Evolutionary conservation across 768 basidiomycete species (phyloP), one percentile per base, ranked within the genome.

Genomic region (Lactarius tabidus): DNA sequence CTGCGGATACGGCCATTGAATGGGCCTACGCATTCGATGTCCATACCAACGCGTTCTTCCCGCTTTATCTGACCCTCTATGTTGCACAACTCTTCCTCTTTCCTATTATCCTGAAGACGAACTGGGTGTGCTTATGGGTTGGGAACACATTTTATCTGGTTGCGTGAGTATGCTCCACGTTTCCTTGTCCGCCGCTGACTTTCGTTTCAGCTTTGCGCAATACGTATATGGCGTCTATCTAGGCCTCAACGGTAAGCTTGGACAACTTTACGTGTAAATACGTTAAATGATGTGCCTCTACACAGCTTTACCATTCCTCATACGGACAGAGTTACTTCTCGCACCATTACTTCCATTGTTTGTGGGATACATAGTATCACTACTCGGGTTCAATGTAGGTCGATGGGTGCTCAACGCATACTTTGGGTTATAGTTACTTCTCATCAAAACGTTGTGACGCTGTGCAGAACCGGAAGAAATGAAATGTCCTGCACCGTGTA

Each of bases 1-100:
- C 83, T 0, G 81, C 84, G n/a, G 86, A 90, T 69, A 85, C 89
- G 52, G 77, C 77, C 23, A 89, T 94, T 35, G 92, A 94, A 80
- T 95, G 89, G 91, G 91, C 89, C 5, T 98, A 97, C 75, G 93
- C 92, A 15, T 96, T 98, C 72, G 96, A 98, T 75, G 90, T 98
- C 18, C 95, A 97, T 76, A 95, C 90, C 65, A 98, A 98, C 72
- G 89, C 94, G 3, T 98, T 98, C 81, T 96, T 98, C 77, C 95
- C 95, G 23, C 79, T 95, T 65, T 96, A 91, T 77, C 84, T 97
- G 65, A 89, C 91, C 12, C 84, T 97, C 60, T 97, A 97, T 74
- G 79, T 94, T 64, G 90, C 90, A 0, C 93, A 98, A 73, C 82
- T 97, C 14, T 86, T 95, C 67, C 81, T 98, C 14, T 83, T 92